These are phyloP conservation scores for Diaporthe longicolla DNA, from an alignment of 2,329 filamentous ascomycete species.

Conservation along the genomic window DNA sequence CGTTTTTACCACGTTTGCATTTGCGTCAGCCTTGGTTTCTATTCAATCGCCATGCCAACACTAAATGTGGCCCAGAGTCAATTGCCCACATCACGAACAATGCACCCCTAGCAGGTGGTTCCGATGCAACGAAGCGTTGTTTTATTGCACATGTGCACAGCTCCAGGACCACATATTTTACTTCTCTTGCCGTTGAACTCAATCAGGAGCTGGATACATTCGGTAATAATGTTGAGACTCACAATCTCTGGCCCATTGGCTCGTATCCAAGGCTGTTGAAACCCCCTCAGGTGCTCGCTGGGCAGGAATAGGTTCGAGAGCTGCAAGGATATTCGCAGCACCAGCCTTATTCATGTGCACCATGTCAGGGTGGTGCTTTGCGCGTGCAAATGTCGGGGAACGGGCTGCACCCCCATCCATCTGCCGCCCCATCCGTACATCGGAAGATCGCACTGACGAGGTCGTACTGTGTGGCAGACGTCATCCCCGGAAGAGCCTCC, in stretches of 20 bases:
- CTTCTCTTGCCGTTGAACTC: background rate
- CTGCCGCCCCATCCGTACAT: conserved; percentile 21
- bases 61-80: background rate
- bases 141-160: background rate
- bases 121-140: background rate
- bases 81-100: background rate
- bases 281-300: background rate
- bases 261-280: background rate
- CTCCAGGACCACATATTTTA: background rate
- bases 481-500: conserved; percentile 29
- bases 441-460: conserved; percentile 24
- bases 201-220: background rate
- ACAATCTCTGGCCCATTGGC: conserved; percentile 5
- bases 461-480: conserved; percentile 30
- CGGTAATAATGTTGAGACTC: background rate
- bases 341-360: conserved; percentile 19
- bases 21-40: background rate
- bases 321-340: conserved; percentile 21
- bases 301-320: conserved; percentile 11
- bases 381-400: conserved; percentile 7
- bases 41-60: too few relatives aligned
- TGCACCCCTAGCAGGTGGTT: background rate
- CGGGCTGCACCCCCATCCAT: conserved; percentile 7
- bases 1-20: background rate
- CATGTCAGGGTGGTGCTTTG: background rate